Evolutionary conservation across 495 filamentous ascomycete genomes (phyloP).

Genomic region (Aspergillus sclerotioniger): DNA sequence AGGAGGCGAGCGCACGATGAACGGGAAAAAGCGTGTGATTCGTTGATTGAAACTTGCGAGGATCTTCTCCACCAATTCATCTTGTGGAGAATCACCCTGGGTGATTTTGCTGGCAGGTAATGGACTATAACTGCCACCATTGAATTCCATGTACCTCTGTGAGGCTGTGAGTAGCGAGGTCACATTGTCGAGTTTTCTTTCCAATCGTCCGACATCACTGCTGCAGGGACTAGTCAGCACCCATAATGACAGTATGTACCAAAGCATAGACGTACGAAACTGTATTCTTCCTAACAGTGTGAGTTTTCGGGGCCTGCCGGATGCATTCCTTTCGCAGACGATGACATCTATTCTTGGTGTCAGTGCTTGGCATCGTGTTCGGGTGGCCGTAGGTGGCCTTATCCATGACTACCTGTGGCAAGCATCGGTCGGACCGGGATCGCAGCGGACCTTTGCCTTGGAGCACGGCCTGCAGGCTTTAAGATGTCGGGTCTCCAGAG

Average conservation of each 20-base stretch:
- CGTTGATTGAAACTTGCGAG: not conserved
- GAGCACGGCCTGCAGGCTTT: constrained; percentile 7
- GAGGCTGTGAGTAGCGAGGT: not conserved
- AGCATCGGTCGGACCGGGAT: not conserved
- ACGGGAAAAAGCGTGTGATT: not conserved
- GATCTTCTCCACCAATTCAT: not conserved
- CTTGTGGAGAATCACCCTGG: not conserved
- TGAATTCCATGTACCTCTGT: not conserved
- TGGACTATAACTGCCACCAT: no score
- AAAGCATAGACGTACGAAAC: not conserved
- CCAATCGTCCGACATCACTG: not conserved
- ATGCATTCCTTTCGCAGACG: not conserved
- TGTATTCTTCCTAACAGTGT: not conserved
- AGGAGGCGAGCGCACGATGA: not conserved
- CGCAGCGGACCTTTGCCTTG: constrained; percentile 4
- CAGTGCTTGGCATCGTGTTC: not conserved
- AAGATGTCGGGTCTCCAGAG: not conserved
- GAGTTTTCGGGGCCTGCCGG: not conserved
- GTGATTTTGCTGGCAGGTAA: not conserved
- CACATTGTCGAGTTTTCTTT: constrained; percentile 2
- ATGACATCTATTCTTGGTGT: not conserved
- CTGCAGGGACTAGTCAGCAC: not conserved
- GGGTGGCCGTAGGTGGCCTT: not conserved
- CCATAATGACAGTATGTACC: not conserved
- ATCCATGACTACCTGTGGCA: constrained; percentile 1